phyloP scores from a whole-genome alignment of 169 alveolate genomes.

The Plasmodium fragile region DNA sequence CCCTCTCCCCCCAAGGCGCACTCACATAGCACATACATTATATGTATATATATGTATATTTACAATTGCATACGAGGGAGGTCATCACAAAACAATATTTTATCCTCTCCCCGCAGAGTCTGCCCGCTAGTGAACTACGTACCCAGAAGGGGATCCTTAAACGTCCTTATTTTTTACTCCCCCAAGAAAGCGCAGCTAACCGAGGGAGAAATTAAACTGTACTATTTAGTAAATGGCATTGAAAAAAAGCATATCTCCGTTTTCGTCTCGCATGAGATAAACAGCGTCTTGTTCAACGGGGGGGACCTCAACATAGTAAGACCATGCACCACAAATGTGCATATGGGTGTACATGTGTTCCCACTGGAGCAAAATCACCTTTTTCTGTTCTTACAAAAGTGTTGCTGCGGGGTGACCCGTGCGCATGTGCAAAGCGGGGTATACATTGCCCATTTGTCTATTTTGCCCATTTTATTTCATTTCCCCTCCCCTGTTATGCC shows the following conservation, averaged over 20 bases:
- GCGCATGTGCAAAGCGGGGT: not conserved
- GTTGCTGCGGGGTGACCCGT: not conserved
- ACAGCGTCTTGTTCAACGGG: conserved; percentile 46
- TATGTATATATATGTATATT: not conserved
- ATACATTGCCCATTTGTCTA: not conserved
- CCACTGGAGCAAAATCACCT: not conserved
- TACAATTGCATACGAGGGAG: not conserved
- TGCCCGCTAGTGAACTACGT: conserved; percentile 55
- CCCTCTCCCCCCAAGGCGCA: not conserved
- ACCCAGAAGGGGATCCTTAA: conserved; percentile 58
- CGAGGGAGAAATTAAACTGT: conserved; percentile 55
- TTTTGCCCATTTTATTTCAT: not conserved
- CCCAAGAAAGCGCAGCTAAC: conserved; percentile 36
- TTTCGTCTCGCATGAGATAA: conserved; percentile 71
- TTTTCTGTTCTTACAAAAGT: not conserved
- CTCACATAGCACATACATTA: not conserved
- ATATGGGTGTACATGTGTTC: not conserved
- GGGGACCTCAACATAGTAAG: conserved; percentile 61
- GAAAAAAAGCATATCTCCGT: conserved; percentile 59
- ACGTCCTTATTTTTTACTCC: conserved; percentile 61
- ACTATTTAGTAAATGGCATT: conserved; percentile 71
- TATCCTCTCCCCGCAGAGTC: conserved; percentile 3
- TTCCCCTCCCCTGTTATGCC: not conserved
- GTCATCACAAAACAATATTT: not conserved
- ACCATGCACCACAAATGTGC: not conserved